Evolutionary conservation across 2,329 filamentous ascomycete genomes (phyloP), one percentile per base, ranked within the genome.

Genomic region (Fusarium cicatricum): DNA sequence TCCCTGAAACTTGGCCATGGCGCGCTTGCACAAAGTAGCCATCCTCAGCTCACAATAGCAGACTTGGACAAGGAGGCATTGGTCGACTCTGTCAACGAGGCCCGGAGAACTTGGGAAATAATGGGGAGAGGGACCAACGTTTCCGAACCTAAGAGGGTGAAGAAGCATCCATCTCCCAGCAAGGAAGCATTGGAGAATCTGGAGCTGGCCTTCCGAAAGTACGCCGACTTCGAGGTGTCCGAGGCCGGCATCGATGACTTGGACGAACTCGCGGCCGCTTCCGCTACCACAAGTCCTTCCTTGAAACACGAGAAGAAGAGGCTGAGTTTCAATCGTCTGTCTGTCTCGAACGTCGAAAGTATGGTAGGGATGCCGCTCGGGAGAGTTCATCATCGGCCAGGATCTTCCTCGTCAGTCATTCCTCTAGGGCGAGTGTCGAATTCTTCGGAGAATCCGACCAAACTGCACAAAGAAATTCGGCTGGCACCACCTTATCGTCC

Each of bases 141-240:
- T 11, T 32, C 28, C 8, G 44, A 36, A 16, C 31, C 45, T 34
- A 62, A 66, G 38, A 58, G 58, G 34, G 64, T 69, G 14, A 80
- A 80, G 69, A 80, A 80, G 51, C 77, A 80, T 33, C 78, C 78
- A 6, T 80, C 78, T 3, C 78, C 78, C 3, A 78, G 74, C 66
- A 79, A 79, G 52, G 67, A 70, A 26, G 73, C 72, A 10, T 64
- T 80, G 17, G 72, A 78, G 42, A 65, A 72, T n/a, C 65, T 79
- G 19, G 73, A 75, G 42, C 52, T 58, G 28, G 74, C 72, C 2
- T 71, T 79, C 15, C 70, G 69, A 46, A 65, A 68, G 16, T 77
- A 76, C 43, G 61, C 64, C 10, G 55, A 59, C 19, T 50, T 70
- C 5, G 64, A 64, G 26, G 52, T 58, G 12, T 34, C 55, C 19